Conservation (phyloP, 1,284 basidiomycete species). For the Bondarzewia mesenterica region DNA sequence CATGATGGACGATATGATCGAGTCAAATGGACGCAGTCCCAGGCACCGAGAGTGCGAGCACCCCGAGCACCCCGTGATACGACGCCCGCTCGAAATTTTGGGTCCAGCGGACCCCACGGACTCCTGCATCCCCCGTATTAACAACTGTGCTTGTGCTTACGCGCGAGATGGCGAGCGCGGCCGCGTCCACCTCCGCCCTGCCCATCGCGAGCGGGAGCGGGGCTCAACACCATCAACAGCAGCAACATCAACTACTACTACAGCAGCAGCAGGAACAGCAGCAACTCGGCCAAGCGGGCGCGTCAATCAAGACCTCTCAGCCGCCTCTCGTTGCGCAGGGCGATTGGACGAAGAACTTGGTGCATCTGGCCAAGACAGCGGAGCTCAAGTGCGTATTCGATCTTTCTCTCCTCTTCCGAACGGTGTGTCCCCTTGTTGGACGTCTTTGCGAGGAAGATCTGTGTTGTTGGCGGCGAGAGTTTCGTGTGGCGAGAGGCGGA, state of each 20-base stretch:
- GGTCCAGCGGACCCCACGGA: no score
- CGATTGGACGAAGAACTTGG: slow-evolving; percentile 77
- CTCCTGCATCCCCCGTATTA: no score
- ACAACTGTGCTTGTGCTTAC: no score
- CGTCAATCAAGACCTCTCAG: not conserved
- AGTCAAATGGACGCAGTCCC: no score
- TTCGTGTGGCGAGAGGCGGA: not conserved
- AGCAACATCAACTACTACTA: not conserved
- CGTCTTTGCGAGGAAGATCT: no score
- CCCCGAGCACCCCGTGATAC: not conserved
- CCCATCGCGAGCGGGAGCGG: not conserved
- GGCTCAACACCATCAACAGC: not conserved
- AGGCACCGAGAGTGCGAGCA: no score
- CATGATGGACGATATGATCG: no score
- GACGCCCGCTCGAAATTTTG: not conserved
- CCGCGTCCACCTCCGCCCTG: no score
- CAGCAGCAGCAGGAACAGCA: not conserved
- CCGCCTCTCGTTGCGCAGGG: slow-evolving; percentile 59
- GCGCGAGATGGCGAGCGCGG: not conserved
- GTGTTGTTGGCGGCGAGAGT: no score
- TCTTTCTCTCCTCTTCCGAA: slow-evolving; percentile 4
- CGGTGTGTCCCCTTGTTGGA: no score
- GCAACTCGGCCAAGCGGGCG: no score
- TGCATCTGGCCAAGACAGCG: slow-evolving; percentile 74
- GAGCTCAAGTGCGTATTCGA: slow-evolving; percentile 75